These are phyloP conservation scores for Russula vinacea DNA, from an alignment of 768 basidiomycete genomes.

Conservation along the genomic window DNA sequence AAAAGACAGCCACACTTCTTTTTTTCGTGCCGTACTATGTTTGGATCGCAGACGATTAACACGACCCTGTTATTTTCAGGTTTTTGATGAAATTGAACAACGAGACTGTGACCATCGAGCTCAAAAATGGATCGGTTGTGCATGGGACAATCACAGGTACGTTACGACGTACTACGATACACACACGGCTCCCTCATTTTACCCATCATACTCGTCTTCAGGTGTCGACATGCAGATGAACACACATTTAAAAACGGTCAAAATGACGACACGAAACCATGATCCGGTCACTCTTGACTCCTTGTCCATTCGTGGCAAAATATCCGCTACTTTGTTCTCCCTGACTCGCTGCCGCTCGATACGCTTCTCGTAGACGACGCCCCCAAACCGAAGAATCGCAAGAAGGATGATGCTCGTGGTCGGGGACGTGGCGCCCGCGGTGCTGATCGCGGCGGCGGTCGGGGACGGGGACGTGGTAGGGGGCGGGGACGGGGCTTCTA, in stretches of 20 bases:
- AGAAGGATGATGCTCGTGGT: constrained; percentile 80
- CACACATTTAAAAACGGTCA: constrained; percentile 96
- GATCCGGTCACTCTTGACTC: constrained; percentile 84
- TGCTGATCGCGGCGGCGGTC: constrained; percentile 44
- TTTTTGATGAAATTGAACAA: constrained; percentile 99
- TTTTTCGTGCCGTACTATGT: neutral
- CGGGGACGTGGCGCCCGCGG: constrained; percentile 57
- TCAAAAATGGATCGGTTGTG: constrained; percentile 94
- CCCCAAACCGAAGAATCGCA: constrained; percentile 89
- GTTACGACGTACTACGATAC: constrained; percentile 30
- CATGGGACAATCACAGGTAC: constrained; percentile 96
- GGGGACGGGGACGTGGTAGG: constrained; percentile 52
- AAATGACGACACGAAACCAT: constrained; percentile 90
- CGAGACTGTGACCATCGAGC: constrained; percentile 96
- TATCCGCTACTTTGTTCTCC: constrained; percentile 95
- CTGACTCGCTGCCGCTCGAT: constrained; percentile 93
- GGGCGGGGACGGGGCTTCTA: constrained; percentile 46
- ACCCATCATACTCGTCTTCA: constrained; percentile 36
- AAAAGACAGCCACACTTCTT: neutral
- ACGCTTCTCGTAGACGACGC: constrained; percentile 97
- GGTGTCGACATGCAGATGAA: constrained; percentile 99
- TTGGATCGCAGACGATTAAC: constrained; percentile 7
- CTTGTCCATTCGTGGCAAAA: constrained; percentile 95
- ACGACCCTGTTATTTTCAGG: constrained; percentile 42
- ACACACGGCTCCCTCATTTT: neutral